A percentile compares a stretch with the other conserved stretches of the same genome.
These are phyloP conservation scores for Boletus tomentosulus DNA, from an alignment of 768 basidiomycete genomes.

Conservation along the genomic window DNA sequence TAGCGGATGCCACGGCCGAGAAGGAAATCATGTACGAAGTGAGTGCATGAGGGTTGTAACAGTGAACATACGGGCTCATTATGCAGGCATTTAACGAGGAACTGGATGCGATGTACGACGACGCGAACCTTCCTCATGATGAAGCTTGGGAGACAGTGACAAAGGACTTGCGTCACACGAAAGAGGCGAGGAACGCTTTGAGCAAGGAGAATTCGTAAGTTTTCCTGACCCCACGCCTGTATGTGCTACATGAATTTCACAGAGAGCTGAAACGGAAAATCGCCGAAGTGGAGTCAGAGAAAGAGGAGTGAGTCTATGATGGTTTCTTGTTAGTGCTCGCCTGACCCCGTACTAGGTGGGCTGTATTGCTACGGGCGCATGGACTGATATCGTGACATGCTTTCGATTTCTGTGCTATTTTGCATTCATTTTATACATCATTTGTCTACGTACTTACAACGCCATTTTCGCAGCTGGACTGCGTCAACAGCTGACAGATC, in stretches of 20 bases:
- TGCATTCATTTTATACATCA: constrained; percentile 15
- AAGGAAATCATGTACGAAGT: constrained; percentile 95
- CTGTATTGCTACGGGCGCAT: constrained; percentile 49
- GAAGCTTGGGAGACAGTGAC: constrained; percentile 82
- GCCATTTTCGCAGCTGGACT: constrained; percentile 17
- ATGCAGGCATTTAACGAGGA: constrained; percentile 90
- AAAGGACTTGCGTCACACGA: constrained; percentile 66
- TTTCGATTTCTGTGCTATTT: constrained; percentile 19
- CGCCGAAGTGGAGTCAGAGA: constrained; percentile 67
- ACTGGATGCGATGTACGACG: constrained; percentile 86
- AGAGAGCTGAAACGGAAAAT: constrained; percentile 70
- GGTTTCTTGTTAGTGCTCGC: neutral
- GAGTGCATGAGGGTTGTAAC: constrained; percentile 17
- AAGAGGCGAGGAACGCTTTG: constrained; percentile 70
- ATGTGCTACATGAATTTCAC: constrained; percentile 6
- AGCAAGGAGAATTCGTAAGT: constrained; percentile 79
- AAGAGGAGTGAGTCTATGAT: constrained; percentile 62
- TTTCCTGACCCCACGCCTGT: neutral
- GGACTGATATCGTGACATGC: constrained; percentile 38
- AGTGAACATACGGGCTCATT: neutral
- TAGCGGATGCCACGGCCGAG: constrained; percentile 76
- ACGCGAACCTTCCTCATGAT: constrained; percentile 73
- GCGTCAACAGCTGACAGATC: constrained; percentile 10
- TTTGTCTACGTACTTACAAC: constrained; percentile 22
- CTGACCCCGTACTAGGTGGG: constrained; percentile 51